Conservation (phyloP, 208 protist species). For the Spongospora subterranea region DNA sequence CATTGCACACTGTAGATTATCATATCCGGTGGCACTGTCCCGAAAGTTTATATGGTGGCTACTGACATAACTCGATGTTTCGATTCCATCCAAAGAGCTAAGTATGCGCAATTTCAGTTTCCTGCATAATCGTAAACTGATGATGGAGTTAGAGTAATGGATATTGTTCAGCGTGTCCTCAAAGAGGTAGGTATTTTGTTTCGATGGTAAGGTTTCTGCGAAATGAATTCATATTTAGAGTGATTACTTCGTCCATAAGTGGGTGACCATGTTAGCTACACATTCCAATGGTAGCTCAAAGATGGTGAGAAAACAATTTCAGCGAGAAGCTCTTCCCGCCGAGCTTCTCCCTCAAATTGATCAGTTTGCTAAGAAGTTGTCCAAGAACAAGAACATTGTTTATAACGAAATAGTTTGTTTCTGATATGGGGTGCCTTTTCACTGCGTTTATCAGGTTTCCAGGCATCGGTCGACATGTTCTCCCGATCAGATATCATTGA, state of each 20-base stretch:
- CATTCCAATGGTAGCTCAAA: not conserved
- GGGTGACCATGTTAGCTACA: not conserved
- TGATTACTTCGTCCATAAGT: conserved; percentile 29
- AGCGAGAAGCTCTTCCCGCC: not conserved
- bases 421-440: not conserved
- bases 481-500: conserved; percentile 2
- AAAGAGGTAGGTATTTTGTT: not conserved
- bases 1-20: not conserved
- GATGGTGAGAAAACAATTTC: not conserved
- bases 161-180: not conserved
- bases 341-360: not conserved
- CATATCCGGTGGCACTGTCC: not conserved
- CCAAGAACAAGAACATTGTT: not conserved
- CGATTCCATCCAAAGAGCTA: not conserved
- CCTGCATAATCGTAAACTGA: not conserved
- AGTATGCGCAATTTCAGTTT: not conserved
- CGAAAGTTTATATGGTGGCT: conserved; percentile 15
- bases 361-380: not conserved
- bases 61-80: not conserved
- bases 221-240: conserved; percentile 42
- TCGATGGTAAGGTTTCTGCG: not conserved
- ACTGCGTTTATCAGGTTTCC: too few species aligned
- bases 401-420: conserved; percentile 23
- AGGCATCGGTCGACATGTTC: too few species aligned
- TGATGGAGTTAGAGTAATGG: conserved; percentile 8